Percentiles rank a stretch among this genome's conserved stretches.
phyloP scores from a whole-genome alignment of 371 early-diverging fungal species.

The Rhizopus delemar region DNA sequence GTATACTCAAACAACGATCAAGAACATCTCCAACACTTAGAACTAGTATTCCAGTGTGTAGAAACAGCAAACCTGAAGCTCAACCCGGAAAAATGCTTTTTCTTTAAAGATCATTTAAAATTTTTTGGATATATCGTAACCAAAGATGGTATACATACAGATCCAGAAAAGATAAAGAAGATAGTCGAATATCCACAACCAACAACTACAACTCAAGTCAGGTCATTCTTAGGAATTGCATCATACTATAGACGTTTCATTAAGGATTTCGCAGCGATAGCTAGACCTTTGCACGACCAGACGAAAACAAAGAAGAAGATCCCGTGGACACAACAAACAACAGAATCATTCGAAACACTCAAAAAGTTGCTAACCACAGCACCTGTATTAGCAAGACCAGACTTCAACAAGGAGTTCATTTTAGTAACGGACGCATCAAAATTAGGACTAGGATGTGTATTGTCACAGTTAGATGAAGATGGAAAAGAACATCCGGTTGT shows the following conservation, averaged over 20 bases:
- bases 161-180: neutral
- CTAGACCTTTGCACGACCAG: slow-evolving; percentile 38
- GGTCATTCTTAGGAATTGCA: slow-evolving; percentile 26
- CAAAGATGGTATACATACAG: neutral
- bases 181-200: slow-evolving; percentile 21
- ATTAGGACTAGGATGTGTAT: slow-evolving; percentile 35
- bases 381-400: no score
- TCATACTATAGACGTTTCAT: slow-evolving; percentile 39
- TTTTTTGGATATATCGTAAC: slow-evolving; percentile 38
- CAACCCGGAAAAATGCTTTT: no score
- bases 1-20: slow-evolving; percentile 47
- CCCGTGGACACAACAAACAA: no score
- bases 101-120: slow-evolving; percentile 2
- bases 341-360: no score
- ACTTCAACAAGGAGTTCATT: no score
- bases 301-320: slow-evolving; percentile 13
- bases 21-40: slow-evolving; percentile 44
- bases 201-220: slow-evolving; percentile 25
- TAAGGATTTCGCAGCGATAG: slow-evolving; percentile 28
- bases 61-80: slow-evolving; percentile 20
- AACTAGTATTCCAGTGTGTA: slow-evolving; percentile 31
- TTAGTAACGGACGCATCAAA: slow-evolving; percentile 35
- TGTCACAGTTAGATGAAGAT: slow-evolving; percentile 26
- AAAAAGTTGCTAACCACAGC: no score
- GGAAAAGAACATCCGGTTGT: neutral